Percentiles rank a stretch among this genome's conserved stretches.
Evolutionary conservation across 192 early-diverging fungal genomes (phyloP).

Genomic region (Coemansia sp.): DNA sequence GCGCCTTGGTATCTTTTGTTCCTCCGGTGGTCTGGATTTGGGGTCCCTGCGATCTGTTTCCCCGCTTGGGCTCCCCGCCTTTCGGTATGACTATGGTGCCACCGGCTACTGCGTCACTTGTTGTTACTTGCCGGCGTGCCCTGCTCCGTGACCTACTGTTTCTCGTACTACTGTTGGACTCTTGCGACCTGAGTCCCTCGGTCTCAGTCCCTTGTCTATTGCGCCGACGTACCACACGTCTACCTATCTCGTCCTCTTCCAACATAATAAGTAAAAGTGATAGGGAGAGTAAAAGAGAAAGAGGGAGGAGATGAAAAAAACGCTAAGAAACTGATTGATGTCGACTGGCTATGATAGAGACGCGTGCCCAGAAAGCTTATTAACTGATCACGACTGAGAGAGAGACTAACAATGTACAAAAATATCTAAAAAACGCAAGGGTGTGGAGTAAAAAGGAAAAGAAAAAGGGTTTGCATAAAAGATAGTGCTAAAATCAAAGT

Average conservation of each 20-base stretch:
- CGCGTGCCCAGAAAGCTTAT: background rate
- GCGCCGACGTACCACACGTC: constrained; percentile 4
- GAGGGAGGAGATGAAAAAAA: background rate
- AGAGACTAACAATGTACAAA: background rate
- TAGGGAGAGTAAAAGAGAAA: background rate
- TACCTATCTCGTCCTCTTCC: constrained; percentile 25
- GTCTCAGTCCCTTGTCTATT: background rate
- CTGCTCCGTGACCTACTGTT: constrained; percentile 4
- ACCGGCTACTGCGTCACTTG: constrained; percentile 3
- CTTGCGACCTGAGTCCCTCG: constrained; percentile 5
- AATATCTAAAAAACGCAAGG: background rate
- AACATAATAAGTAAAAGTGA: constrained; percentile 10
- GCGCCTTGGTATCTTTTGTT: background rate
- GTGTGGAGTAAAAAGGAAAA: background rate
- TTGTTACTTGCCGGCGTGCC: background rate
- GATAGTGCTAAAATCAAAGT: background rate
- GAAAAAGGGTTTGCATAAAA: background rate
- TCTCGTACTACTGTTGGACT: background rate
- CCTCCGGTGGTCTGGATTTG: background rate
- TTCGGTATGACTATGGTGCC: background rate
- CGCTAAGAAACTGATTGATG: background rate
- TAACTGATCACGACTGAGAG: background rate
- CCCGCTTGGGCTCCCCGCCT: background rate
- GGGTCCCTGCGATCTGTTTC: background rate
- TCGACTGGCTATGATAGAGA: constrained; percentile 1